Evolutionary conservation across 2,329 filamentous ascomycete species (phyloP).

Genomic region (Boeremia exigua): DNA sequence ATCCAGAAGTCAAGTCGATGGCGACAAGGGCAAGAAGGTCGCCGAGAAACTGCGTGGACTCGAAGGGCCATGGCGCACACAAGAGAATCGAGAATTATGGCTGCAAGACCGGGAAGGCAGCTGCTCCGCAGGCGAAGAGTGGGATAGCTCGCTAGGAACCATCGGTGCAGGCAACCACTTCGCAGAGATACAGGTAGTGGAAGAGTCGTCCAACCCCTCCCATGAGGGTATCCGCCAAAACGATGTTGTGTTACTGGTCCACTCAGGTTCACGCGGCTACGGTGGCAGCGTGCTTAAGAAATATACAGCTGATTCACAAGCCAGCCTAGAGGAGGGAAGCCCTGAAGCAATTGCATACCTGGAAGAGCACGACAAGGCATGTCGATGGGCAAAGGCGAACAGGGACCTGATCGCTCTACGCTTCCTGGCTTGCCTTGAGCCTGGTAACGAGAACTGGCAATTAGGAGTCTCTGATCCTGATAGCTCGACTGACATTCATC

Average conservation of each 20-base stretch:
- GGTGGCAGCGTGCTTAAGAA: conserved; percentile 45
- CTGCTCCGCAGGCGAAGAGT: conserved; percentile 39
- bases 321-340: conserved; percentile 36
- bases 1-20: conserved; percentile 38
- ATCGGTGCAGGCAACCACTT: conserved; percentile 51
- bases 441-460: conserved; percentile 35
- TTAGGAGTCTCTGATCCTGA: conserved; percentile 11
- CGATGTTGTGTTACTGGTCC: conserved; percentile 47
- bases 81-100: conserved; percentile 38
- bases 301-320: conserved; percentile 28
- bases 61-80: conserved; percentile 44
- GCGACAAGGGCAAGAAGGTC: conserved; percentile 43
- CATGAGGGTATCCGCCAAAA: conserved; percentile 27
- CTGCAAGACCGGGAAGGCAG: conserved; percentile 25
- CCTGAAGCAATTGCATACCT: conserved; percentile 39
- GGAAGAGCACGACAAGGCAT: conserved; percentile 45
- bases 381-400: conserved; percentile 46
- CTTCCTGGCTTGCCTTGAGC: conserved; percentile 46
- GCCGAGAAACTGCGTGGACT: conserved; percentile 45
- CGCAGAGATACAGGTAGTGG: conserved; percentile 49
- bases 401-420: conserved; percentile 49
- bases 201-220: conserved; percentile 22
- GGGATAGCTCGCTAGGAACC: conserved; percentile 44
- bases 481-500: conserved; percentile 4
- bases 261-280: conserved; percentile 48